These are phyloP conservation scores for Themeda triandra DNA, from an alignment of 176 grass and related monocot species.

Conservation along the genomic window DNA sequence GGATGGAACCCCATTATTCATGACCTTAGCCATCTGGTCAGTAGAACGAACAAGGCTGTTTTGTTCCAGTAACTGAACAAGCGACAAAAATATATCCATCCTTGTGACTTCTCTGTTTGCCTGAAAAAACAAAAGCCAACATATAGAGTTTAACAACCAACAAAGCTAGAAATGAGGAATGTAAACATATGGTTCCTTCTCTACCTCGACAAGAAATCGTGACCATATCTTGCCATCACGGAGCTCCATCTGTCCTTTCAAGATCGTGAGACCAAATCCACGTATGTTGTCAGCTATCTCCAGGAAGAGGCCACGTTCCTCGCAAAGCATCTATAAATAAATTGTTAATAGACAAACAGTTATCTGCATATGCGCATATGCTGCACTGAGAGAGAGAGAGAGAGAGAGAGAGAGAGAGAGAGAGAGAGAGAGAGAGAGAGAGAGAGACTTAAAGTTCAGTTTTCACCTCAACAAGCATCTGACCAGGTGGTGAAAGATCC, in stretches of 20 bases:
- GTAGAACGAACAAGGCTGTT: constrained; percentile 49
- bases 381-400: neutral
- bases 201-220: constrained; percentile 85
- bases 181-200: neutral
- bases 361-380: constrained; percentile 7
- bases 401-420: neutral
- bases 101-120: constrained; percentile 91
- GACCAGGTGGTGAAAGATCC: constrained; percentile 81
- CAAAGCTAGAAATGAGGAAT: neutral
- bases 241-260: constrained; percentile 91
- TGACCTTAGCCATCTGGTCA: constrained; percentile 56
- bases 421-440: neutral
- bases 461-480: constrained; percentile 97
- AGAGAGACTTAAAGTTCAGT: neutral
- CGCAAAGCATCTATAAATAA: constrained; percentile 85
- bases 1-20: constrained; percentile 56
- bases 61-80: constrained; percentile 85
- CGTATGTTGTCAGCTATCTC: constrained; percentile 96
- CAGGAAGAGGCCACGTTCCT: constrained; percentile 82
- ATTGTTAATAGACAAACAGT: neutral
- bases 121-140: constrained; percentile 32
- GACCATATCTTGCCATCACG: constrained; percentile 87
- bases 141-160: constrained; percentile 5
- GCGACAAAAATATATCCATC: constrained; percentile 95
- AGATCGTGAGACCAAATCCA: constrained; percentile 81